Evolutionary conservation across 352 stramenopile genomes (phyloP).

Genomic region (Globisporangium irregulare): DNA sequence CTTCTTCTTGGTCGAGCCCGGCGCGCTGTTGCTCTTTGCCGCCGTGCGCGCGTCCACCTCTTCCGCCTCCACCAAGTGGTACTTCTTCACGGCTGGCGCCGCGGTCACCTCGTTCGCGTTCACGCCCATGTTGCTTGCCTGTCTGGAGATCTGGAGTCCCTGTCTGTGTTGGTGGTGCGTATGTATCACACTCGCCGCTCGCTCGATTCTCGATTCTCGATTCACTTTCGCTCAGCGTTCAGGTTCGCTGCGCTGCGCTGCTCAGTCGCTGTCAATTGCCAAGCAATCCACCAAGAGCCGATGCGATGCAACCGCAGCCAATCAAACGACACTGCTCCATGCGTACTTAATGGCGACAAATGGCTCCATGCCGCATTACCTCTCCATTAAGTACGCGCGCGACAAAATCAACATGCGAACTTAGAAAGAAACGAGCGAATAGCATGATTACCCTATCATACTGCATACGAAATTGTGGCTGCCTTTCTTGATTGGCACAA

Average conservation of each 20-base stretch:
- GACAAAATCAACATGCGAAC: not conserved
- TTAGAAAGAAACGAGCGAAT: not conserved
- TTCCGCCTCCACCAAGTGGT: constrained; percentile 79
- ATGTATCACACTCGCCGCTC: constrained; percentile 2
- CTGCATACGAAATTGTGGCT: not conserved
- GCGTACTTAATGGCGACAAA: too few species aligned
- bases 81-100: constrained; percentile 53
- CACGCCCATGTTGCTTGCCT: constrained; percentile 27
- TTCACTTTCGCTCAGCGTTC: not conserved
- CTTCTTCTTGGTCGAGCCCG: constrained; percentile 45
- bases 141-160: constrained; percentile 4
- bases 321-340: not conserved
- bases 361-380: too few species aligned
- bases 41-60: constrained; percentile 46
- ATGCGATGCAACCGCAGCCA: constrained; percentile 6
- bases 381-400: not conserved
- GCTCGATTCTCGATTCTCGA: not conserved
- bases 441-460: not conserved
- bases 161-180: not conserved
- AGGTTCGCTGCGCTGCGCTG: not conserved
- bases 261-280: constrained; percentile 2
- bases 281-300: not conserved
- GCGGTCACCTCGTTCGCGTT: constrained; percentile 27
- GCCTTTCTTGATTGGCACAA: not conserved
- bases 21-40: constrained; percentile 3